Base-by-base conservation (phyloP, 139 green algal genomes). In the Chlamydomonas sphaeroides region DNA sequence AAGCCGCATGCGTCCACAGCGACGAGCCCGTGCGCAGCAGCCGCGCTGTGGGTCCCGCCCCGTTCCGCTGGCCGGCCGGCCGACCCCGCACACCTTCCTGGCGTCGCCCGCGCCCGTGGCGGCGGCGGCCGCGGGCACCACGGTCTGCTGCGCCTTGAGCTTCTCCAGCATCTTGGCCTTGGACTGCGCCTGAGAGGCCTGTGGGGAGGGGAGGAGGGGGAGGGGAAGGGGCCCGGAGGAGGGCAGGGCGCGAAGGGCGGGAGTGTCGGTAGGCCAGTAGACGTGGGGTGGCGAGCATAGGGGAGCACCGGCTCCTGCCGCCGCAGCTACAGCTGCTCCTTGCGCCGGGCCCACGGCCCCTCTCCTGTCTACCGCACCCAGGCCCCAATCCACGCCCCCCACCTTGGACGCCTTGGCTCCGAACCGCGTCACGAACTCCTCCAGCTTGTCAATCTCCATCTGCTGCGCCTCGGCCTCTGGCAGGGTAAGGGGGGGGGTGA, bases 341-440 rank as follows among this genome's bases (percentile, higher is more conserved):
- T n/a, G n/a, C n/a, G n/a, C n/a, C n/a, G n/a, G n/a, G n/a, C n/a
- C n/a, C n/a, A n/a, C n/a, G n/a, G n/a, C n/a, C n/a, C n/a, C n/a
- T n/a, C n/a, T n/a, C n/a, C n/a, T n/a, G n/a, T n/a, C n/a, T n/a
- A n/a, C n/a, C n/a, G n/a, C n/a, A n/a, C n/a, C n/a, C n/a, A n/a
- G n/a, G n/a, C n/a, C n/a, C n/a, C n/a, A n/a, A n/a, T n/a, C 45
- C 45, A 14, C 45, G 14, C 45, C 45, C 45, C 66, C 21, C 33
- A 80, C 72, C 72, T 81, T 81, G 71, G 87, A 61, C 84, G 84
- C 93, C 84, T 95, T 95, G 66, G 94, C 94, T 33, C 93, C 90
- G 75, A 97, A 95, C 15, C 91, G 75, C 17, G 85, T 83, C 41
- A 97, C 85, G 77, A 95, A 97, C 20, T 79, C 81, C 87, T 97